Percentiles rank a stretch among this genome's conserved stretches.
Evolutionary conservation across 495 filamentous ascomycete genomes (phyloP).

Genomic region (Penicillium steckii): DNA sequence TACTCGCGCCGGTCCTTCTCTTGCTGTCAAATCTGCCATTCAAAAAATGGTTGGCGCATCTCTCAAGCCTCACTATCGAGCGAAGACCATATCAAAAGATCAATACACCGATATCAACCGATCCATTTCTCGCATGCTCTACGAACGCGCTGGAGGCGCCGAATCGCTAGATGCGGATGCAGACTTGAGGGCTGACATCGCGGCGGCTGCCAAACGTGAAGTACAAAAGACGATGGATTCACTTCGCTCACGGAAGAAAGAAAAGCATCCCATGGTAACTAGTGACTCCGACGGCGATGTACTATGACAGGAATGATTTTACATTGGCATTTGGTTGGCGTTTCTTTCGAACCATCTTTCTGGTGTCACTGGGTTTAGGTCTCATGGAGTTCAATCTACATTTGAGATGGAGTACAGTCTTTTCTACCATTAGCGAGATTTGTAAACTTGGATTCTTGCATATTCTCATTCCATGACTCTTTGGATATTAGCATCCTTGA

Average conservation of each 20-base stretch:
- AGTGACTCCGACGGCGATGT: conserved; percentile 22
- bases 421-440: neutral
- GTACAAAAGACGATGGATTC: conserved; percentile 63
- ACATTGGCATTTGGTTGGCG: conserved; percentile 24
- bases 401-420: neutral
- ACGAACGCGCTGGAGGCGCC: conserved; percentile 69
- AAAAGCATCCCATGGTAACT: conserved; percentile 23
- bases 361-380: conserved; percentile 12
- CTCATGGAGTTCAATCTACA: conserved; percentile 1
- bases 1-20: conserved; percentile 54
- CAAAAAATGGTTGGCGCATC: conserved; percentile 76
- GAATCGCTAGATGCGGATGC: conserved; percentile 56
- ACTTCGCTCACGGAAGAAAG: conserved; percentile 21
- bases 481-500: neutral
- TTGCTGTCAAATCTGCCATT: conserved; percentile 75
- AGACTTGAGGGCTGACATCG: conserved; percentile 59
- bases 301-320: conserved; percentile 22
- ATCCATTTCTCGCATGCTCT: conserved; percentile 77
- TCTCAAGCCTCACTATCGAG: conserved; percentile 72
- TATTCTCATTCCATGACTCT: neutral
- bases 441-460: neutral
- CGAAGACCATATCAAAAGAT: conserved; percentile 68
- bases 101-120: conserved; percentile 89
- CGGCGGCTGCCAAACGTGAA: conserved; percentile 69
- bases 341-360: conserved; percentile 5